Evolutionary conservation across 352 stramenopile species (phyloP), one percentile per base, ranked within the genome.

Genomic region (Elongisporangium anandrum): DNA sequence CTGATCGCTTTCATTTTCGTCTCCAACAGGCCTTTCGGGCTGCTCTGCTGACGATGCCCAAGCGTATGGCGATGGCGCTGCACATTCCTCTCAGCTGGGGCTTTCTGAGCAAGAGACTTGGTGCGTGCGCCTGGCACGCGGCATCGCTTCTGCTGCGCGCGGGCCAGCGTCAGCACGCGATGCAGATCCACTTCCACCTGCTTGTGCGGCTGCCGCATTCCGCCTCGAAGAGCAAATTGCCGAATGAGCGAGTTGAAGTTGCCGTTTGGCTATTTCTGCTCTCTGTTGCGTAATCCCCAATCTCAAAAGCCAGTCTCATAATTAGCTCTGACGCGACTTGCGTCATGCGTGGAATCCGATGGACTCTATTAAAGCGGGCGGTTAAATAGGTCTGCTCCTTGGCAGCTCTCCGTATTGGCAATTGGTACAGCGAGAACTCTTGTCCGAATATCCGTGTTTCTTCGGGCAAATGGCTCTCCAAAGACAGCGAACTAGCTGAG

Each of bases 101-200:
- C 15, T 7, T 5, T 45, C 59, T 19, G 9, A 56, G 1, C 12
- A 15, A 9, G 21, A 21, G 2, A n/a, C 24, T 26, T 17, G 1
- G n/a, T 20, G 24, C 13, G 29, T 19, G 45, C 52, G 22, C 20
- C 52, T 50, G 62, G 50, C 15, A 47, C 69, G 41, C 39, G 61
- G 10, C 52, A 66, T 19, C 61, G 51, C n/a, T 51, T 26, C 19
- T 56, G 60, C 62, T 72, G 52, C n/a, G 63, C 60, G 24, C 69
- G 52, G 21, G 69, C 76, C 29, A 90, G 70, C 10, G 77, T 60
- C 34, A 87, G 62, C 48, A 90, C 76, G 26, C 80, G 80, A 38
- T 76, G 69, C 39, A 85, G 57, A 63, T 88, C 78, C 20, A 81
- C 74, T 66, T 90, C 80, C 8, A 83, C 65, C 23, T 73, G 73